Base-by-base conservation (phyloP, 2,329 filamentous ascomycete species). In the Colletotrichum sublineola region DNA sequence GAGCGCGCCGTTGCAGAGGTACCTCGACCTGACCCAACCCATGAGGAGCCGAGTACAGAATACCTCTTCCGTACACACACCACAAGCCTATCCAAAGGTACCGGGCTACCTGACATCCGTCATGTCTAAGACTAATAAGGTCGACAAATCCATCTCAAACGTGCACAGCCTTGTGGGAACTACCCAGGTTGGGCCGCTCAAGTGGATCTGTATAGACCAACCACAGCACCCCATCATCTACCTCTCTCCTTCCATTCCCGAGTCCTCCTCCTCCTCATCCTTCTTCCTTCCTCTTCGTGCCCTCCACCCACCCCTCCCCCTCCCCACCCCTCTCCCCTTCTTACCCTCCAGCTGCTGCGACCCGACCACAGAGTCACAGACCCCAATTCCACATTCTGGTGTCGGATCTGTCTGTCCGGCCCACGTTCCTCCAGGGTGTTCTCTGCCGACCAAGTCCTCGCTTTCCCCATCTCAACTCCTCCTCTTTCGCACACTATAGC, bases 81-180 rank as follows among this genome's bases (percentile, higher is more conserved):
- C 3, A 20, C 24, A 58, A 53, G 40, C 33, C 56, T 12, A 29
- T 36, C 29, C n/a, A 14, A 38, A 68, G 52, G 68, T 71, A 71
- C 68, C 46, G 1, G 29, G 12, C 40, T 44, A 56, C 60, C 53
- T 72, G 29, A 42, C 46, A 60, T 15, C 36, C 46, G 20, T 53
- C 48, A 66, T 33, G 48, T 50, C 55, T 29, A 55, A 74, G 70
- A 58, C 65, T 33, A 55, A 14, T 33, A 55, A 14, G 56, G 60
- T 68, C 61, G 61, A 74, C 61, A 73, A 52, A 62, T 72, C 60
- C 63, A 73, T 74, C 68, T 74, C 73, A 75, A 75, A 75, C 74
- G 74, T 74, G 74, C 74, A 75, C 74, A 75, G 74, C 73, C 74
- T 75, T 74, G 73, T 74, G 74, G 73, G 65, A 58, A 74, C 71